These are phyloP conservation scores for Euphorbia schlechtendalii DNA, from an alignment of 441 rosid genomes.

Conservation along the genomic window DNA sequence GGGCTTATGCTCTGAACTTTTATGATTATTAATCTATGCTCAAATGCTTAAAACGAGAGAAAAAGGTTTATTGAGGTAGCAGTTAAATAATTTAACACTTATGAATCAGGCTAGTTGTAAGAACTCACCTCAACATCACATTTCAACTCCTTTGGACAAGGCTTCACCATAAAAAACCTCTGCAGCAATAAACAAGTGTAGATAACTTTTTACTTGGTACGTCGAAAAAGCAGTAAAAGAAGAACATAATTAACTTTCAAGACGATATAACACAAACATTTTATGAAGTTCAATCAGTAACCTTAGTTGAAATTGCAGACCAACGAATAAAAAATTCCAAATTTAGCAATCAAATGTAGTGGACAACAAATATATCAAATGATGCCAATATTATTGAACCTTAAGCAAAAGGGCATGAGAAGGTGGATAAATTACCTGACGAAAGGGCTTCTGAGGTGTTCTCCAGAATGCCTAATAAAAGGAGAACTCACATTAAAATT, in stretches of 20 bases:
- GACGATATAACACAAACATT: neutral
- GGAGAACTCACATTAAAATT: neutral
- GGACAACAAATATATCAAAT: neutral
- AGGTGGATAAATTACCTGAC: conserved; percentile 49
- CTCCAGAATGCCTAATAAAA: conserved; percentile 79
- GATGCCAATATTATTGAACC: neutral
- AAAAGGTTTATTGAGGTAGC: neutral
- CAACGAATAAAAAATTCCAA: neutral
- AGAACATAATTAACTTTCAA: neutral
- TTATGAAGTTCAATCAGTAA: neutral
- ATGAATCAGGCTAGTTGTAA: neutral
- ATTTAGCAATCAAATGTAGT: neutral
- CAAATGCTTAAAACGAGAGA: neutral
- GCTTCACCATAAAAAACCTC: conserved; percentile 90
- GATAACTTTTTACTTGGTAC: conserved; percentile 5
- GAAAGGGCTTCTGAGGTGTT: conserved; percentile 89
- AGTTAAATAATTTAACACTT: neutral
- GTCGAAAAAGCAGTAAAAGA: conserved; percentile 1
- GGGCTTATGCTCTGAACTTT: neutral
- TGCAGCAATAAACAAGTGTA: conserved; percentile 28
- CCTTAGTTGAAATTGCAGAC: neutral
- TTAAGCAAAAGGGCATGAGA: neutral
- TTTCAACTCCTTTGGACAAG: conserved; percentile 87
- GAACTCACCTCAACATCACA: conserved; percentile 85
- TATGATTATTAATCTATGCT: neutral